Evolutionary conservation across 2,329 filamentous ascomycete species (phyloP).

Genomic region (Hypoxylon rubiginosum): DNA sequence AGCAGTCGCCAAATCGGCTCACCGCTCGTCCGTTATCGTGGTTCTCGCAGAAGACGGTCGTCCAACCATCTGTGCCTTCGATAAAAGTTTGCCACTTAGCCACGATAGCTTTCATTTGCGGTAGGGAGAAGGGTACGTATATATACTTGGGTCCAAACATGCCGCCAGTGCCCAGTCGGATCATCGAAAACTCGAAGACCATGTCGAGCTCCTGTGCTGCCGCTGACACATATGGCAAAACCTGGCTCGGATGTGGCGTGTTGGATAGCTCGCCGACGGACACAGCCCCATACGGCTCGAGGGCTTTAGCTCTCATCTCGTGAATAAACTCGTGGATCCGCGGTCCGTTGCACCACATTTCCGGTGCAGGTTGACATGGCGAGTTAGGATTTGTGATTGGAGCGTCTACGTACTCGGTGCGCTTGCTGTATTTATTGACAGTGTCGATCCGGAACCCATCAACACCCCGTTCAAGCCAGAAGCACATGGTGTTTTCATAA

Average conservation of each 20-base stretch:
- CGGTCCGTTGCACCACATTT: slow-evolving; percentile 72
- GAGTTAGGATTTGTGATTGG: slow-evolving; percentile 57
- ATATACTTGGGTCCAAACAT: slow-evolving; percentile 62
- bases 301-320: slow-evolving; percentile 68
- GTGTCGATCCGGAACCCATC: slow-evolving; percentile 77
- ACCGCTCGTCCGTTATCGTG: slow-evolving; percentile 73
- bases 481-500: slow-evolving; percentile 74
- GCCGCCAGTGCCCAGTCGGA: slow-evolving; percentile 66
- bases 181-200: slow-evolving; percentile 71
- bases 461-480: slow-evolving; percentile 79
- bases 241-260: slow-evolving; percentile 64
- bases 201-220: slow-evolving; percentile 69
- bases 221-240: slow-evolving; percentile 68
- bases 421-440: slow-evolving; percentile 76
- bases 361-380: slow-evolving; percentile 59
- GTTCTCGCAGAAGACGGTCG: slow-evolving; percentile 73
- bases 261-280: slow-evolving; percentile 74
- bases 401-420: slow-evolving; percentile 68
- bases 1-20: slow-evolving; percentile 65
- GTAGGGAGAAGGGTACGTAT: slow-evolving; percentile 63
- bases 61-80: slow-evolving; percentile 66
- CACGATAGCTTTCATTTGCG: slow-evolving; percentile 60
- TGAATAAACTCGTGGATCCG: slow-evolving; percentile 72
- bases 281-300: slow-evolving; percentile 69
- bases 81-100: slow-evolving; percentile 65